Evolutionary conservation across 208 protist genomes (phyloP).

Genomic region (Leishmania tropica): DNA sequence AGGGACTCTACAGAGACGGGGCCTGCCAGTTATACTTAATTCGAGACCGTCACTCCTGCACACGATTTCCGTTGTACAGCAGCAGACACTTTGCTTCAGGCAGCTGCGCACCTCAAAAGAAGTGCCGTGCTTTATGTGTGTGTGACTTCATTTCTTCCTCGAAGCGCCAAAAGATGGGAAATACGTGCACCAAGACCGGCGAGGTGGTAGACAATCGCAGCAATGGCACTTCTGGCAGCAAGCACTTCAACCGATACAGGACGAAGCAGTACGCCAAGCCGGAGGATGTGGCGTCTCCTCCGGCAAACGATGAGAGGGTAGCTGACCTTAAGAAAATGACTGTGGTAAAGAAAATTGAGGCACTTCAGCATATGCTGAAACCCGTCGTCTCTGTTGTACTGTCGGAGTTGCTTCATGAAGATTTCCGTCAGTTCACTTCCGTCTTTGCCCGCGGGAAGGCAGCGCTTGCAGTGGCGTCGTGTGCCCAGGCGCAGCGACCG

Average conservation of each 20-base stretch:
- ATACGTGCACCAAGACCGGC: slow-evolving; percentile 37
- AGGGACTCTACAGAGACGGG: neutral
- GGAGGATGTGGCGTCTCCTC: neutral
- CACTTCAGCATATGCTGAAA: slow-evolving; percentile 57
- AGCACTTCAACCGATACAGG: neutral
- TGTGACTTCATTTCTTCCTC: slow-evolving; percentile 2
- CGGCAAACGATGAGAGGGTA: neutral
- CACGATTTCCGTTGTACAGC: neutral
- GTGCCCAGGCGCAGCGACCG: slow-evolving; percentile 43
- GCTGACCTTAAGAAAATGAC: slow-evolving; percentile 1
- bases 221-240: neutral
- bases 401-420: slow-evolving; percentile 30
- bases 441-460: slow-evolving; percentile 39
- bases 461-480: slow-evolving; percentile 59
- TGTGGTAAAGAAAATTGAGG: slow-evolving; percentile 46
- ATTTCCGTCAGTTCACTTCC: slow-evolving; percentile 60
- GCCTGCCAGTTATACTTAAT: neutral
- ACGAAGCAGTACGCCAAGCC: neutral
- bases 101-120: neutral
- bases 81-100: neutral
- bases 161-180: slow-evolving; percentile 33
- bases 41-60: neutral
- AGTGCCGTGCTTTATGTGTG: slow-evolving; percentile 1
- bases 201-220: slow-evolving; percentile 30
- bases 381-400: slow-evolving; percentile 44